Base-by-base conservation (phyloP, 192 early-diverging fungal genomes). In the Endogone sp. region DNA sequence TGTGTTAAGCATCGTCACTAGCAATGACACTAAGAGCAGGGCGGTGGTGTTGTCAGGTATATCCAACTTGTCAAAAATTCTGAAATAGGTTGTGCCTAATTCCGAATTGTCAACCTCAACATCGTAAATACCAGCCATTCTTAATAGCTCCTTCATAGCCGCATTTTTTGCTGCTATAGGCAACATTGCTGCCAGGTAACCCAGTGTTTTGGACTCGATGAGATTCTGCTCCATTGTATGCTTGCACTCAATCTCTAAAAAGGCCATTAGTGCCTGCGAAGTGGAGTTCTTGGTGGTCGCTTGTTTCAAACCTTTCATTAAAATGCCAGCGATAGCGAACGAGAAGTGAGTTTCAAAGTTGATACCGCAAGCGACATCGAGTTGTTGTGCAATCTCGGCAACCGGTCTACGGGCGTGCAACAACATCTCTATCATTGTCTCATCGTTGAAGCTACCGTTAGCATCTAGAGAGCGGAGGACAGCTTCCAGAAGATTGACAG, bases 341-440 rank as follows among this genome's bases (percentile, higher is more conserved):
- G 92, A 85, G 64, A 98, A 97, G 70, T 95, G 92, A 4, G 85
- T 87, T 56, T 86, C 83, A 81, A 97, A 98, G 75, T 87, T 89
- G 61, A 96, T 82, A 3, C 94, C 94, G 25, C 89, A 84, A 6
- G 82, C 71, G 22, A 81, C 76, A 70, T 98, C 96, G 64, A 96
- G 71, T 66, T 90, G 78, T 66, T 78, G 83, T 21, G 90, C 86
- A 2, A 88, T 85, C 65, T 93, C 86, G 62, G 85, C 80, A 32
- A 97, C 82, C 2, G 91, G 90, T 2, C 79, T 80, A 20, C 94
- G 85, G 6, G 90, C 91, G 23, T 75, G 72, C 77, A 95, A 75
- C 44, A 98, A 70, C 8, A 92, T 86, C 54, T 88, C 85, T 64
- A 87, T 84, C 68, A 97, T 84, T 4, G 86, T 82, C 23, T 90